phyloP scores from a whole-genome alignment of 129 eudicot species.

The Chrysanthemum seticuspe region DNA sequence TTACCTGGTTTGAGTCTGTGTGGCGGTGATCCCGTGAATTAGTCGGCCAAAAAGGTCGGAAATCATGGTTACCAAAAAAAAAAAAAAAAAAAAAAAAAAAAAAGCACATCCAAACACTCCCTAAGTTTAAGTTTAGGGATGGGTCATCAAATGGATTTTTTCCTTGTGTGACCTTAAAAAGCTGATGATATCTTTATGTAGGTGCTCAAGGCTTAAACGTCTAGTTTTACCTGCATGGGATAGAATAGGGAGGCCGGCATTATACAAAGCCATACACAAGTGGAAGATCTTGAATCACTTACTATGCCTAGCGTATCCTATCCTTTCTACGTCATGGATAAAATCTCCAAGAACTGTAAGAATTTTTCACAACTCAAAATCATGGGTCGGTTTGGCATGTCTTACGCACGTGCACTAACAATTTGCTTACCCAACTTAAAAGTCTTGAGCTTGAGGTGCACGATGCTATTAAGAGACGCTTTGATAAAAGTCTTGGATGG shows the following conservation, averaged over 20 bases:
- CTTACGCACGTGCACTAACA: constrained; percentile 42
- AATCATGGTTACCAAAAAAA: no score
- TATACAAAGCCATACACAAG: constrained; percentile 51
- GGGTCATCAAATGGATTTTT: no score
- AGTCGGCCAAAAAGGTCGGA: no score
- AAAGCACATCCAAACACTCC: no score
- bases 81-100: no score
- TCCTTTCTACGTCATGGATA: constrained; percentile 61
- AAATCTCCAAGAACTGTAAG: constrained; percentile 54
- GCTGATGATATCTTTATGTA: constrained; percentile 19
- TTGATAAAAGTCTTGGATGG: constrained; percentile 46
- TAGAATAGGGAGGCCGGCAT: constrained; percentile 53
- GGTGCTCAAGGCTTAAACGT: constrained; percentile 65
- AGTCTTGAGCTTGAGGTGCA: constrained; percentile 63
- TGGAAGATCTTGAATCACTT: constrained; percentile 74
- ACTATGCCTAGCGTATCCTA: constrained; percentile 65
- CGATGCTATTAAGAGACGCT: constrained; percentile 40
- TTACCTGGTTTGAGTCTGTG: no score
- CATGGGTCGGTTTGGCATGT: constrained; percentile 58
- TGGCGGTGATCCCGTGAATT: no score
- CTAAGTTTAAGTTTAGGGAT: neutral
- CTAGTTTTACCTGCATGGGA: constrained; percentile 80
- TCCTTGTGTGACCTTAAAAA: neutral
- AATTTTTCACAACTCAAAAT: constrained; percentile 60
- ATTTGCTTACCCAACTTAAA: constrained; percentile 52